These are phyloP conservation scores for Lactarius deliciosus DNA, from an alignment of 768 basidiomycete genomes.

Conservation along the genomic window DNA sequence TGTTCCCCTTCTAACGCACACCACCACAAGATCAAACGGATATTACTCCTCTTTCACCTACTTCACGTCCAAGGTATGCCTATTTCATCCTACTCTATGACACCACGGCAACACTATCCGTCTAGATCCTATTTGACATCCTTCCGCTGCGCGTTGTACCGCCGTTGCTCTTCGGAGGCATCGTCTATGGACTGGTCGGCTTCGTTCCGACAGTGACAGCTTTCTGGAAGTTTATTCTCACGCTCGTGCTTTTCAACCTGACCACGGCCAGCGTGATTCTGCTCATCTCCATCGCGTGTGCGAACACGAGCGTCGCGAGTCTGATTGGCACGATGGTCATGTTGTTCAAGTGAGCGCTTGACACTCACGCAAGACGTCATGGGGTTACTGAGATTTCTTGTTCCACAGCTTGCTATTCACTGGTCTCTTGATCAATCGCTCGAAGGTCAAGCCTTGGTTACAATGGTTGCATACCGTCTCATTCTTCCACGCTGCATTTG, in stretches of 20 bases:
- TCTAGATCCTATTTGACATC: slow-evolving; percentile 91
- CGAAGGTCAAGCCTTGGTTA: slow-evolving; percentile 68
- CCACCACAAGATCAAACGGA: slow-evolving; percentile 74
- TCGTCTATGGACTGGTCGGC: slow-evolving; percentile 93
- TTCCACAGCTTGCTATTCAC: slow-evolving; percentile 82
- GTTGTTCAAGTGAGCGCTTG: slow-evolving; percentile 87
- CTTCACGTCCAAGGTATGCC: slow-evolving; percentile 83
- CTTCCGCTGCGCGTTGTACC: slow-evolving; percentile 93
- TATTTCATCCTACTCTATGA: neutral
- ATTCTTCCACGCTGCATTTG: slow-evolving; percentile 99
- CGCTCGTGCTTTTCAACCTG: slow-evolving; percentile 93
- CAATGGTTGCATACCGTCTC: slow-evolving; percentile 89
- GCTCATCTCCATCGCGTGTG: slow-evolving; percentile 85
- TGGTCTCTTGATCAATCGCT: slow-evolving; percentile 91
- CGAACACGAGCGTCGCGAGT: slow-evolving; percentile 85
- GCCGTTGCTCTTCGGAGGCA: slow-evolving; percentile 92
- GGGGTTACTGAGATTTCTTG: slow-evolving; percentile 8
- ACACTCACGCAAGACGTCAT: neutral
- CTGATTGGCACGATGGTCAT: slow-evolving; percentile 93
- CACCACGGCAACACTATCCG: neutral
- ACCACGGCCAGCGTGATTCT: slow-evolving; percentile 92
- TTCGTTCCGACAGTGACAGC: slow-evolving; percentile 85
- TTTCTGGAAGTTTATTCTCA: slow-evolving; percentile 99
- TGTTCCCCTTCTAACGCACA: slow-evolving; percentile 8
- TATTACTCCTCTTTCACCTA: slow-evolving; percentile 98